Evolutionary conservation across 805 yeast genomes (phyloP).

Genomic region (Metschnikowia amazonensis): DNA sequence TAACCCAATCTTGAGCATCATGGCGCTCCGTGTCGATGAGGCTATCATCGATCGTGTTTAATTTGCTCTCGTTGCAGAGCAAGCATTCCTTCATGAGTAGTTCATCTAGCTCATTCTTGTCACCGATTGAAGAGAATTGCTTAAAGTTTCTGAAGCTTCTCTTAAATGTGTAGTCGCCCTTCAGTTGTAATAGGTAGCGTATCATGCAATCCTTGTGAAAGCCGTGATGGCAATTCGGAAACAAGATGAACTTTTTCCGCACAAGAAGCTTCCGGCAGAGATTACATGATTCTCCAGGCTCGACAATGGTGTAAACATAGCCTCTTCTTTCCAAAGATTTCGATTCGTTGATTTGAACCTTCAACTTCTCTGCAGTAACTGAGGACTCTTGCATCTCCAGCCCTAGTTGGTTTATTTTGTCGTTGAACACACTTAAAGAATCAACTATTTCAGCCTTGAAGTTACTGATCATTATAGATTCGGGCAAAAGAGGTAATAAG

Average conservation of each 20-base stretch:
- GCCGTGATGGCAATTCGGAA: conserved; percentile 82
- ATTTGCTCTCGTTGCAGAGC: conserved; percentile 70
- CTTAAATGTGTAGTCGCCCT: conserved; percentile 61
- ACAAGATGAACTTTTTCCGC: conserved; percentile 68
- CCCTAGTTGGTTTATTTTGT: conserved; percentile 59
- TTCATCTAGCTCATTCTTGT: conserved; percentile 52
- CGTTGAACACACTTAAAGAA: conserved; percentile 72
- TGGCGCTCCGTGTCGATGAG: conserved; percentile 38
- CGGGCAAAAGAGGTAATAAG: conserved; percentile 79
- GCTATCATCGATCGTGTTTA: conserved; percentile 65
- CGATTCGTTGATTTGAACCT: conserved; percentile 51
- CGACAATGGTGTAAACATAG: conserved; percentile 58
- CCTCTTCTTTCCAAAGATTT: conserved; percentile 26
- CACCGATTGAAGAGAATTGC: conserved; percentile 36
- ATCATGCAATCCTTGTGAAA: conserved; percentile 89
- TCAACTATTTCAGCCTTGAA: conserved; percentile 79
- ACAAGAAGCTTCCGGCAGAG: conserved; percentile 67
- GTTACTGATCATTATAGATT: conserved; percentile 73
- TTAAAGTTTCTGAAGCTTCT: conserved; percentile 57
- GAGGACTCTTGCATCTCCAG: conserved; percentile 75
- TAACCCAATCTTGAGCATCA: conserved; percentile 21
- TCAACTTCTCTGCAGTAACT: conserved; percentile 53
- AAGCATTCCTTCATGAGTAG: conserved; percentile 64
- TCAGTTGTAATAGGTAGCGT: conserved; percentile 52
- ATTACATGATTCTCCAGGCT: conserved; percentile 81